Evolutionary conservation across 768 basidiomycete species (phyloP), one percentile per base, ranked within the genome.

Genomic region (Cystoderma amianthinum): DNA sequence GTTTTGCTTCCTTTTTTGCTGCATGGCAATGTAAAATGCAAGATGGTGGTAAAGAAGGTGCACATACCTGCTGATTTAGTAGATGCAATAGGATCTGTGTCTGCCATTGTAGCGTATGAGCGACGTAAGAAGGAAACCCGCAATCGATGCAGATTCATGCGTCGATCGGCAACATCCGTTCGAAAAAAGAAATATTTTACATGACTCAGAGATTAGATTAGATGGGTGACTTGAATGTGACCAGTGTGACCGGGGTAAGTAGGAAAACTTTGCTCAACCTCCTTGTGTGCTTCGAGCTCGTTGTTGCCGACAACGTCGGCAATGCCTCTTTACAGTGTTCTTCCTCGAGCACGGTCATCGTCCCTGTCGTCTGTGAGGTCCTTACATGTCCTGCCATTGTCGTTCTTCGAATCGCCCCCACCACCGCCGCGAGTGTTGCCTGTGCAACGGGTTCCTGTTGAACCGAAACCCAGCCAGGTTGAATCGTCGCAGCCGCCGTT

Each of bases 1-100:
- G 65, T 57, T 91, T 91, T 11, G 88, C 86, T 54, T 90, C 86
- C 54, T 89, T 93, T 67, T 92, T 92, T 1, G 80, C 85, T 85
- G 51, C 16, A 21, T 11, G 32, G 21, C 22, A 32, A 35, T 6
- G 20, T 44, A 24, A 38, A 38, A 13, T 17, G 19, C 37, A 20
- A 24, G 13, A 4, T 4, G 10, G 4, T 36, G 13, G 36, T 15
- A 39, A 35, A 28, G n/a, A 18, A 13, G n/a, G n/a, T n/a, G n/a
- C 13, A 42, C 51, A 35, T 21, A 69, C 68, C 65, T 44, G 68
- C 65, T 42, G 65, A 69, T 49, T 72, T 72, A 3, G 70, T 67
- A 23, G 66, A 63, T 33, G 52, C 55, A 33, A 60, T 54, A 36
- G 54, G 56, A 47, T 62, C 61, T 45, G 15, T 39, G 33, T 32